phyloP scores from a whole-genome alignment of 371 early-diverging fungal genomes.

The Zychaea mexicana region DNA sequence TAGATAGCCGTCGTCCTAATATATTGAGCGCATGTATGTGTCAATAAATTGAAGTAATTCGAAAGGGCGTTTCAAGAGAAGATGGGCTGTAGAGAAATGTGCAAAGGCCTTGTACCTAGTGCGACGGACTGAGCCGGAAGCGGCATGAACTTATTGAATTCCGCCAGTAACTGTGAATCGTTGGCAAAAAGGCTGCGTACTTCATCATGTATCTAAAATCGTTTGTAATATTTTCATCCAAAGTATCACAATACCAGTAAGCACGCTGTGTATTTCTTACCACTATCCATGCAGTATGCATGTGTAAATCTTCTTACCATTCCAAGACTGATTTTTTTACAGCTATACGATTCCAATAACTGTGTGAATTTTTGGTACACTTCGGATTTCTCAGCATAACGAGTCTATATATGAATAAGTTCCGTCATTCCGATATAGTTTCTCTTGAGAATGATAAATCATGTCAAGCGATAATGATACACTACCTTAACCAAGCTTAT shows the following conservation, averaged over 20 bases:
- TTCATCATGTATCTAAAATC: not conserved
- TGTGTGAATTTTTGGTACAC: not conserved
- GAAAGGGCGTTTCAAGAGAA: not conserved
- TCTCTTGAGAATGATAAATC: too few species aligned
- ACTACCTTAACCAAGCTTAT: not conserved
- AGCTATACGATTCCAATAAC: not conserved
- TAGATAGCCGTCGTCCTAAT: not conserved
- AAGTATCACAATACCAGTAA: too few species aligned
- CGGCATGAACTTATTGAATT: slow-evolving; percentile 7
- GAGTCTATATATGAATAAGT: not conserved
- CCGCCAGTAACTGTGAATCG: not conserved
- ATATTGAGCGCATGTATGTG: too few species aligned
- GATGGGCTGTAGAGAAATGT: not conserved
- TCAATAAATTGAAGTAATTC: too few species aligned
- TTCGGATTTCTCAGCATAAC: not conserved
- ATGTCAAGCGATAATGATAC: not conserved
- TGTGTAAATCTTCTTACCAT: not conserved
- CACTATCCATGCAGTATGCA: not conserved
- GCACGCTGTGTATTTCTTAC: not conserved
- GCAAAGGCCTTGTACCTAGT: not conserved
- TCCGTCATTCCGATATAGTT: too few species aligned
- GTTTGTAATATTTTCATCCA: too few species aligned
- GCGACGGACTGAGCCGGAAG: not conserved
- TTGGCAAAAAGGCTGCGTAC: not conserved
- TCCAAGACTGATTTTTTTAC: not conserved